Base-by-base conservation (phyloP, 164 flowering plant species). In the Houttuynia cordata region DNA sequence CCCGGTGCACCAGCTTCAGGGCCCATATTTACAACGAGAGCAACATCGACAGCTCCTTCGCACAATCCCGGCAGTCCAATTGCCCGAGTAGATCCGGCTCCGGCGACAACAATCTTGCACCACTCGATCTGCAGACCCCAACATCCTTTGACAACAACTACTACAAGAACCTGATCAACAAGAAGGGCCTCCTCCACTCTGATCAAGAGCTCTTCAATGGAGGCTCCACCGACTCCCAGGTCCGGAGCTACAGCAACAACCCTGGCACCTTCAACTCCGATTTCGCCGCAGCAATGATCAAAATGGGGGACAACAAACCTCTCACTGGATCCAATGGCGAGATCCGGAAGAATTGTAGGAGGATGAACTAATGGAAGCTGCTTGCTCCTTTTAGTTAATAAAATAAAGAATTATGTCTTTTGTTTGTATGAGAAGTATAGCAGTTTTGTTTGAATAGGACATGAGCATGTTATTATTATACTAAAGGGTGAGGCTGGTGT, bases 291-390 rank as follows among this genome's bases (percentile, higher is more conserved):
- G 73, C 73, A 25, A 73, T 73, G 68, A 59, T 73, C 42, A 73
- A 70, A 52, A 73, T 73, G 76, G 73, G 73, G 3, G 64, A 69
- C 59, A 49, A 67, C 40, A 73, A 60, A 41, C 76, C 76, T 0
- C 64, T 73, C 17, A 73, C 73, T 1, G 76, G 76, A 15, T 60
- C 63, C 10, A 64, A 51, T 2, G 73, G 76, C 9, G 64, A 73
- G 60, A 54, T 70, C 42, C 57, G 76, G 45, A 66, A 50, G 64
- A 70, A 64, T 58, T 73, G 76, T 53, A 63, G 68, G 68, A 70
- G 58, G 50, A 34, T 52, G 34, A 73, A 73, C 60, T 68, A 56
- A 60, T 21, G 10, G 22, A 51, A 12, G 37, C 37, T 30, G 6
- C 4, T 30, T 30, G n/a, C 6, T 30, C 4, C 37, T 30, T 30